Conservation (phyloP, 371 early-diverging fungal species). For the Zychaea mexicana region DNA sequence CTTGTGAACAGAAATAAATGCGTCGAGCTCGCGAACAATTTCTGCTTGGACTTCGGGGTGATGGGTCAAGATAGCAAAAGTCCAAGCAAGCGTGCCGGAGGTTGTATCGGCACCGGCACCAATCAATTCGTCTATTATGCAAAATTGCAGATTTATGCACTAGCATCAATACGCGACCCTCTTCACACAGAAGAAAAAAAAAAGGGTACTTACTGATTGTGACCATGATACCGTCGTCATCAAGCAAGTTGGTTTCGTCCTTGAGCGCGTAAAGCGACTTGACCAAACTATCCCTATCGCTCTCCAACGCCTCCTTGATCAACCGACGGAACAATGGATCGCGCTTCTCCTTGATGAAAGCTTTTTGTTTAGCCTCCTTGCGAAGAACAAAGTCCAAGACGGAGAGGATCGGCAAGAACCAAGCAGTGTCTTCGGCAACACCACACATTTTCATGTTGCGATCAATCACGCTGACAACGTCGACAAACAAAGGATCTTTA, state of each 20-base stretch:
- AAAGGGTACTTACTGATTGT: slow-evolving; percentile 21
- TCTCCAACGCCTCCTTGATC: slow-evolving; percentile 12
- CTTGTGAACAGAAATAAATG: slow-evolving; percentile 12
- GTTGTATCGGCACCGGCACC: slow-evolving; percentile 27
- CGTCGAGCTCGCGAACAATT: slow-evolving; percentile 16
- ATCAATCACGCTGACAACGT: slow-evolving; percentile 12
- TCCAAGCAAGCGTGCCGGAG: slow-evolving; percentile 19
- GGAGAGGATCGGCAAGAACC: slow-evolving; percentile 19
- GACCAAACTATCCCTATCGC: slow-evolving; percentile 15
- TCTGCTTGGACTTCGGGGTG: slow-evolving; percentile 21
- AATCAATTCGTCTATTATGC: slow-evolving; percentile 26
- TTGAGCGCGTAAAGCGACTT: slow-evolving; percentile 18
- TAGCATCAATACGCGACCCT: too few species aligned
- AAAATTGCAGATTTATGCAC: too few species aligned
- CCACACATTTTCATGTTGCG: slow-evolving; percentile 12
- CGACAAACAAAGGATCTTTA: slow-evolving; percentile 16
- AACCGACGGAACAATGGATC: slow-evolving; percentile 11
- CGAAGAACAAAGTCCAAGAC: slow-evolving; percentile 6
- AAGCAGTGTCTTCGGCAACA: slow-evolving; percentile 14
- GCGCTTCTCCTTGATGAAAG: slow-evolving; percentile 10
- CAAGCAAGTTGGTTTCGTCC: slow-evolving; percentile 17
- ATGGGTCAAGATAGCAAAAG: slow-evolving; percentile 18
- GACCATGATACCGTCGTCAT: slow-evolving; percentile 19
- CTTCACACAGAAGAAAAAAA: not conserved
- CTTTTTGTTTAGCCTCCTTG: slow-evolving; percentile 5